Conservation (phyloP, 2,329 filamentous ascomycete genomes). For the Trichophyton simii region DNA sequence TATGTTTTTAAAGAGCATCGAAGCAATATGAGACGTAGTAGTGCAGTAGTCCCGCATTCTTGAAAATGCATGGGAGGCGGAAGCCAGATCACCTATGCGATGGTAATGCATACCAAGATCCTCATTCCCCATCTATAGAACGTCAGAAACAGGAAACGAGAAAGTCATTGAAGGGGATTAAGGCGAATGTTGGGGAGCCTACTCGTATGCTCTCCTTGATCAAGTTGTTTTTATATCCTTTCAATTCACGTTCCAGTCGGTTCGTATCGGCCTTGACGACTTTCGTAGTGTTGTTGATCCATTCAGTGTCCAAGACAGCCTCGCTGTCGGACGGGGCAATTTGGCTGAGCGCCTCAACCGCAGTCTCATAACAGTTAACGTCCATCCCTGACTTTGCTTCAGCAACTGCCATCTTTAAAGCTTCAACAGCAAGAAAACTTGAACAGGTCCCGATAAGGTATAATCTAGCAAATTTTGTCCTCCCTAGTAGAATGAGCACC, state of each 20-base stretch:
- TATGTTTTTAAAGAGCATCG: conserved; percentile 68
- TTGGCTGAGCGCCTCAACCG: conserved; percentile 51
- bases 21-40: conserved; percentile 67
- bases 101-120: conserved; percentile 79
- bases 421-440: conserved; percentile 62
- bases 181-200: conserved; percentile 20
- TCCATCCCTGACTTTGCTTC: conserved; percentile 70
- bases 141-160: conserved; percentile 9
- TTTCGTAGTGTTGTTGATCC: conserved; percentile 58
- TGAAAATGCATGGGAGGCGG: conserved; percentile 63
- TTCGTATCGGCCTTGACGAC: conserved; percentile 57
- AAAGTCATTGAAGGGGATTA: conserved; percentile 3
- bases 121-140: conserved; percentile 73
- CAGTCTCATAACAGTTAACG: conserved; percentile 55
- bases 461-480: conserved; percentile 69
- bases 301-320: conserved; percentile 54
- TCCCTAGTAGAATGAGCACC: conserved; percentile 41
- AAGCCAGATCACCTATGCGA: conserved; percentile 57
- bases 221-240: conserved; percentile 89
- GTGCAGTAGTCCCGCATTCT: conserved; percentile 88
- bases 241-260: conserved; percentile 72
- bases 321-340: conserved; percentile 57
- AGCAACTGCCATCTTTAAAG: conserved; percentile 60
- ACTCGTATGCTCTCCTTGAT: conserved; percentile 95
- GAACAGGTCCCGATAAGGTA: conserved; percentile 69